phyloP scores from a whole-genome alignment of 257 asterid genomes.

The Striga asiatica region DNA sequence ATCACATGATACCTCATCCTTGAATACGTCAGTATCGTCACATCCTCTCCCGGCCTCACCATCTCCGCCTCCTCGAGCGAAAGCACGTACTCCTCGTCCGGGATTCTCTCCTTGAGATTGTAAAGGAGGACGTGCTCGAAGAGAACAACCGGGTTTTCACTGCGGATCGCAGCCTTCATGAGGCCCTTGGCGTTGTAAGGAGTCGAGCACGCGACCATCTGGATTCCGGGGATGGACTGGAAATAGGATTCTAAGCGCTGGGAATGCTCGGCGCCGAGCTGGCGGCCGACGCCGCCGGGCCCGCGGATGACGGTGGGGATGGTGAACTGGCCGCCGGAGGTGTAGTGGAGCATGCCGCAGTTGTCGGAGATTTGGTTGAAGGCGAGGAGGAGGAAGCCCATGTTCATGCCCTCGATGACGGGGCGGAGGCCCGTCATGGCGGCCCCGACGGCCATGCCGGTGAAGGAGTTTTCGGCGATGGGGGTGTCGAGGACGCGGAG shows the following conservation, averaged over 20 bases:
- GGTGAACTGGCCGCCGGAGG: conserved; percentile 80
- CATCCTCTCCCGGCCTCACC: conserved; percentile 77
- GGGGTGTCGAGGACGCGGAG: conserved; percentile 85
- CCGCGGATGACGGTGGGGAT: conserved; percentile 81
- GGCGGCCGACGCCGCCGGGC: conserved; percentile 94
- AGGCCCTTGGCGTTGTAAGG: conserved; percentile 78
- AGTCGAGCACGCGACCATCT: conserved; percentile 82
- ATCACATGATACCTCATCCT: conserved; percentile 87
- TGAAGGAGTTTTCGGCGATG: conserved; percentile 78
- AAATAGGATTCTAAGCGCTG: conserved; percentile 78
- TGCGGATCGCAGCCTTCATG: conserved; percentile 76
- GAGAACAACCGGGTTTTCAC: conserved; percentile 70
- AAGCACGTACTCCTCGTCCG: conserved; percentile 60
- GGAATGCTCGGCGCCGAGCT: conserved; percentile 89
- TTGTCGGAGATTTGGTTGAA: conserved; percentile 84
- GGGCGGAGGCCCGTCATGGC: conserved; percentile 89
- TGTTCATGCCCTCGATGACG: conserved; percentile 80
- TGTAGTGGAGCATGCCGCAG: conserved; percentile 89
- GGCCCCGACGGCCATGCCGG: conserved; percentile 83
- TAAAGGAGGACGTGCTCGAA: conserved; percentile 77
- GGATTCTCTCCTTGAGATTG: conserved; percentile 74
- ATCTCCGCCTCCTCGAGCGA: conserved; percentile 79
- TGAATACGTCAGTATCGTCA: conserved; percentile 67
- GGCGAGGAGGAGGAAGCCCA: conserved; percentile 84
- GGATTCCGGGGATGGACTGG: conserved; percentile 80